These are phyloP conservation scores for Daedalea quercina DNA, from an alignment of 768 basidiomycete genomes.

Conservation along the genomic window DNA sequence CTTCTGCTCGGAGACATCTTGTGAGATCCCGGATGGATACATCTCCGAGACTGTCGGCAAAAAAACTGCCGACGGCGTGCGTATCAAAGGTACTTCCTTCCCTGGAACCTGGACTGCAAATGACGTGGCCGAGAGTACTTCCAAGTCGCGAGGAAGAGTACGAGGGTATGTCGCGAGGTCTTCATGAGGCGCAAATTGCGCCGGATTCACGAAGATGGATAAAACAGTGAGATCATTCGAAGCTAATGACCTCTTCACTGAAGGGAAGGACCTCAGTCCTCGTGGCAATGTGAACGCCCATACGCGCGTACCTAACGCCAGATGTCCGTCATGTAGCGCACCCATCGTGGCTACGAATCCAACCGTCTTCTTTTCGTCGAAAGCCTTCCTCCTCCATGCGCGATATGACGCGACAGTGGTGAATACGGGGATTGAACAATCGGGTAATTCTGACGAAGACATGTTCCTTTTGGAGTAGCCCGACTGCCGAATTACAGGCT, in stretches of 20 bases:
- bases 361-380: conserved; percentile 54
- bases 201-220: conserved; percentile 97
- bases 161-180: conserved; percentile 90
- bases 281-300: background rate
- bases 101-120: conserved; percentile 8
- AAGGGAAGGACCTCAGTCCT: background rate
- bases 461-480: background rate
- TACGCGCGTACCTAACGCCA: conserved; percentile 64
- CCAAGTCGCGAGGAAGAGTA: conserved; percentile 72
- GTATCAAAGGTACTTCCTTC: conserved; percentile 18
- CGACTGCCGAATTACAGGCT: too few species aligned
- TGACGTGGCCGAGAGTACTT: conserved; percentile 39
- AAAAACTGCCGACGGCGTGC: conserved; percentile 66
- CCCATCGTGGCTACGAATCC: conserved; percentile 99
- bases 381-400: conserved; percentile 67
- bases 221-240: conserved; percentile 84
- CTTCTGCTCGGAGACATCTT: conserved; percentile 63
- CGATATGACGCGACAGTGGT: conserved; percentile 56
- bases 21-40: conserved; percentile 89
- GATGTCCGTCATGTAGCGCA: conserved; percentile 89
- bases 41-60: conserved; percentile 75
- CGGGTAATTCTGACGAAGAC: conserved; percentile 13
- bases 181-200: conserved; percentile 95
- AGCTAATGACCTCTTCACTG: conserved; percentile 71
- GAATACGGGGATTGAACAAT: conserved; percentile 40